Evolutionary conservation across 371 early-diverging fungal genomes (phyloP), one percentile per base, ranked within the genome.

Genomic region (Vairimorpha necatrix): DNA sequence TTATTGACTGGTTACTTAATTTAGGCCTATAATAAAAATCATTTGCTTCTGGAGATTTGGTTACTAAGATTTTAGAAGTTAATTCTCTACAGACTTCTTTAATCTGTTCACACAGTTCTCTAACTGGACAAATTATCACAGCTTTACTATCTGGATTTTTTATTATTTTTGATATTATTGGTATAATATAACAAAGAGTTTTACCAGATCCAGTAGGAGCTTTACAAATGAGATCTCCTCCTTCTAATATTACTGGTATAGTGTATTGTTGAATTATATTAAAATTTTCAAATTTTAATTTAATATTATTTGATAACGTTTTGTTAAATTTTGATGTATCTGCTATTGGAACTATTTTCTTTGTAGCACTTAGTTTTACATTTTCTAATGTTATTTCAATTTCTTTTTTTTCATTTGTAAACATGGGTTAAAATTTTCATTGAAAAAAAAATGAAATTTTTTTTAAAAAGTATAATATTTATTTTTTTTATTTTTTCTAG

Each of bases 151-250:
- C 61, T n/a, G 48, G 66, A 22, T 36, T 48, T 32, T 69, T 60
- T 16, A 36, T 32, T 26, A 75, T 38, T 14, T 61, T 66, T 38
- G 75, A 74, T 34, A 84, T 73, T 88, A 66, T 88, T 87, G 56
- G 89, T 84, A 69, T 87, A 87, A 50, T 89, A 80, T 88, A 90
- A 0, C 89, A 88, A 34, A 89, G 87, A 6, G 91, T 90, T 77
- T 90, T 90, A 47, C 96, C 97, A 63, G 91, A 91, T 6, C 99
- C 99, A 0, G 99, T 99, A 78, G 94, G 96, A n/a, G 99, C 98
- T 30, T 96, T 92, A 26, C 94, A 94, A 82, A 99, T 92, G 7
- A 98, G 91, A 84, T 96, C 94, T 2, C 95, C 89, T 0, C 96
- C 96, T 77, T 90, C 89, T 90, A 95, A 88, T 56, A 95, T 93